Conservation (phyloP, 2,329 filamentous ascomycete species). For the Lasiodiplodia gonubiensis region DNA sequence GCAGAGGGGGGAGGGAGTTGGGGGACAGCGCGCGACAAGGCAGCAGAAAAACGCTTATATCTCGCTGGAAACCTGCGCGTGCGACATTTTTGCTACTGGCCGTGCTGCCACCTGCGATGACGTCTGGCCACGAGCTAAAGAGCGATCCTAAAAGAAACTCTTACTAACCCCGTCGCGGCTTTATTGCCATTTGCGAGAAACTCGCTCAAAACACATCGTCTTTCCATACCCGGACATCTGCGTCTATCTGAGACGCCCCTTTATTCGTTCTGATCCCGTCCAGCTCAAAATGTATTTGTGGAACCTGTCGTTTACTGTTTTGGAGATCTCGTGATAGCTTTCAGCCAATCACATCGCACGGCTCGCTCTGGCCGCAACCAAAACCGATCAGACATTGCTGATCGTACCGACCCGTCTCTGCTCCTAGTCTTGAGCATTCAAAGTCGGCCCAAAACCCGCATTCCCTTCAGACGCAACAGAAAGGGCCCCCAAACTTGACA, state of each 20-base stretch:
- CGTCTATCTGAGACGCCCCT: background rate
- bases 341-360: background rate
- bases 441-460: background rate
- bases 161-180: background rate
- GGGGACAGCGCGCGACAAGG: background rate
- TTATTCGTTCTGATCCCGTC: background rate
- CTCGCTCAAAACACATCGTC: background rate
- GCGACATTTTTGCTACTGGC: background rate
- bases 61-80: background rate
- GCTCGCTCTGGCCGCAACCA: background rate
- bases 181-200: conserved; percentile 12
- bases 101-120: conserved; percentile 3
- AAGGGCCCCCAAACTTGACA: background rate
- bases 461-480: background rate
- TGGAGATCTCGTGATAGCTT: conserved; percentile 9
- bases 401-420: no score
- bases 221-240: background rate
- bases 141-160: background rate
- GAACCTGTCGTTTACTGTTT: background rate
- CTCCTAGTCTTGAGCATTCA: no score
- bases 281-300: background rate
- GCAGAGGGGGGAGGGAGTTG: background rate
- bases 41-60: conserved; percentile 10
- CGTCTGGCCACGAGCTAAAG: conserved; percentile 8
- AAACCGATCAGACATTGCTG: background rate